Base-by-base conservation (phyloP, 208 protist species). In the Acanthamoeba divionensis region DNA sequence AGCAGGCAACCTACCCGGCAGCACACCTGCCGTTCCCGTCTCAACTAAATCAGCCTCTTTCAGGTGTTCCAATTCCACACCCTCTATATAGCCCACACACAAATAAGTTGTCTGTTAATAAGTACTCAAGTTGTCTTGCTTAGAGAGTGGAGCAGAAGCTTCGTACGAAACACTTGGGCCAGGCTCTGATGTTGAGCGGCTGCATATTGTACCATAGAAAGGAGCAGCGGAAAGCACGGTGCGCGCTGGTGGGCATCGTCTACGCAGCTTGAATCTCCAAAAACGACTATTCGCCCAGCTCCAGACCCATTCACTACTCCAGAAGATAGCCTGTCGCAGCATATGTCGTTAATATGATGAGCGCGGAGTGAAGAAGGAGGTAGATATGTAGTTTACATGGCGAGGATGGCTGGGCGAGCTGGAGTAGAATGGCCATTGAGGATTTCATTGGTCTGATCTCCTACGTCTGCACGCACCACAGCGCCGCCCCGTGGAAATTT, bases 241-340 rank as follows among this genome's bases (percentile, higher is more conserved):
- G 60, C 48, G 29, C 82, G 85, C 38, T 90, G 62, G 52, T 87
- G 82, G 3, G 90, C 73, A 41, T 83, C 90, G 65, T 96, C 95
- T 0, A 96, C 24, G 87, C 95, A 96, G 44, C 55, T 93, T 0
- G 92, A 95, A 82, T 96, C 95, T 44, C 94, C 95, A 90, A 94
- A 96, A 2, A 96, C 93, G 1, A 89, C 91, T 26, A 96, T 90
- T 15, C 93, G 77, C n/a, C 93, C 93, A 48, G 79, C 48, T 24
- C 67, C 55, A 7, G 52, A n/a, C 55, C 44, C n/a, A 47, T 77
- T 63, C 12, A 54, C 62, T 10, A 45, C 63, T 36, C 57, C 66
- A 12, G 57, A 71, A 1, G 36, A 38, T 3, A 38, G 65, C 3
- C 52, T 90, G 3, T 36, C 29, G 33, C 65, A 31, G 18, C n/a